Percentiles rank a stretch among this genome's conserved stretches.
phyloP scores from a whole-genome alignment of 176 grass and related monocot species.

The Hyparrhenia diplandra region DNA sequence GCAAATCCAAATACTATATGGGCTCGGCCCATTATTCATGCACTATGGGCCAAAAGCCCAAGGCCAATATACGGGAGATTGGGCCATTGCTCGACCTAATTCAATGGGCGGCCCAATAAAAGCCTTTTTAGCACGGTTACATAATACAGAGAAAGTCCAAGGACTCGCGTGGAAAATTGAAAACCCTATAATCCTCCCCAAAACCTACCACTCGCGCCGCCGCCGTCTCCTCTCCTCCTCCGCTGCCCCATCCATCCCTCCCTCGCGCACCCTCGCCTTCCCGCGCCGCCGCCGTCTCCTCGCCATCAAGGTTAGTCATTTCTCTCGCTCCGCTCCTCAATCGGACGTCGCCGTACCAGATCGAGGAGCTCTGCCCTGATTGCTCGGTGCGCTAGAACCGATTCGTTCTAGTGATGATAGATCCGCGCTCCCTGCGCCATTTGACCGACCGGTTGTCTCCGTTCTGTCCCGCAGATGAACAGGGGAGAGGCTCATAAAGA shows the following conservation, averaged over 20 bases:
- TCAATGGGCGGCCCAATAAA: too few relatives aligned
- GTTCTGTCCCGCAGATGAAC: constrained; percentile 52
- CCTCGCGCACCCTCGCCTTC: background rate
- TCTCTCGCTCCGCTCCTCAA: background rate
- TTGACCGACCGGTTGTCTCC: background rate
- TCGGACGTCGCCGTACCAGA: background rate
- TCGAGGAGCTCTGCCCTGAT: background rate
- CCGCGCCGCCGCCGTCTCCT: constrained; percentile 3
- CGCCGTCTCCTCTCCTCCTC: background rate
- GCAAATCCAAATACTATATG: too few relatives aligned
- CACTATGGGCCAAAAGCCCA: too few relatives aligned
- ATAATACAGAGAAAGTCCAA: background rate
- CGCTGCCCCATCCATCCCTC: background rate
- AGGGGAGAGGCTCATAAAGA: constrained; percentile 89
- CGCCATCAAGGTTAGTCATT: constrained; percentile 30
- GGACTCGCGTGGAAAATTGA: background rate
- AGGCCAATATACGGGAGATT: too few relatives aligned
- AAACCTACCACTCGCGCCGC: constrained; percentile 30
- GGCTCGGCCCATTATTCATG: too few relatives aligned
- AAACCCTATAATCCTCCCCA: constrained; percentile 40
- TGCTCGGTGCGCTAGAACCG: background rate
- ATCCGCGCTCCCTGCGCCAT: background rate
- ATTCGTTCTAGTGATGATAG: background rate
- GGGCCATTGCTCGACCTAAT: too few relatives aligned
- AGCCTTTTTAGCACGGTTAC: too few relatives aligned